Evolutionary conservation across 345 rosid genomes (phyloP), one percentile per base, ranked within the genome.

Genomic region (Euclidium syriacum): DNA sequence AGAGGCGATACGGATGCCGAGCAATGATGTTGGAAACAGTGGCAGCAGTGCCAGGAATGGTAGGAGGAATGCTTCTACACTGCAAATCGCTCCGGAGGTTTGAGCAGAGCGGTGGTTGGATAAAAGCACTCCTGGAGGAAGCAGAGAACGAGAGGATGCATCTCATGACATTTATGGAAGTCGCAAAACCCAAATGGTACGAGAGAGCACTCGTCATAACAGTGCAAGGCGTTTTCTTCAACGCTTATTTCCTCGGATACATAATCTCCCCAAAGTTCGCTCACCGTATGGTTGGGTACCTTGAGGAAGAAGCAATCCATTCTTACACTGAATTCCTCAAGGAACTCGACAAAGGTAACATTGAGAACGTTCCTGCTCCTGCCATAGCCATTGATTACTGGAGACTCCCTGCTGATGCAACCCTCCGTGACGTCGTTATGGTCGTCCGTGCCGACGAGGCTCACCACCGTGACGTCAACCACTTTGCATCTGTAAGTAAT

Each of bases 61-160:
- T 83, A 0, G 96, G 84, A 49, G 96, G 88, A 3, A 46, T 88
- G 86, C 75, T 88, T 6, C 80, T 88, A 9, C 96, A 85, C 72
- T 84, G 79, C 80, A 83, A 85, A 49, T 88, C 96, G 0, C 77
- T 88, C 2, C 68, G 94, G 41, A 58, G 80, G 6, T 85, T 88
- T 35, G 88, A 88, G 75, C 88, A 83, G 25, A 85, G 94, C 10
- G 96, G 96, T 0, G 96, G 96, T 0, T 88, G 94, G 94, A 88
- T 88, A 67, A 83, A 79, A 47, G 84, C 88, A 1, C 58, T 88
- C 3, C 76, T 88, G 2, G 96, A 88, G 26, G 96, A 88, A 66
- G 94, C 96, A 0, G 96, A 88, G 84, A 88, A 88, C 17, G 96
- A 88, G 59, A 78, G 96, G 8, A 88, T 88, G 96, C 96, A 88